Evolutionary conservation across 129 eudicot species (phyloP).

Genomic region (Gnaphalium uliginosum): DNA sequence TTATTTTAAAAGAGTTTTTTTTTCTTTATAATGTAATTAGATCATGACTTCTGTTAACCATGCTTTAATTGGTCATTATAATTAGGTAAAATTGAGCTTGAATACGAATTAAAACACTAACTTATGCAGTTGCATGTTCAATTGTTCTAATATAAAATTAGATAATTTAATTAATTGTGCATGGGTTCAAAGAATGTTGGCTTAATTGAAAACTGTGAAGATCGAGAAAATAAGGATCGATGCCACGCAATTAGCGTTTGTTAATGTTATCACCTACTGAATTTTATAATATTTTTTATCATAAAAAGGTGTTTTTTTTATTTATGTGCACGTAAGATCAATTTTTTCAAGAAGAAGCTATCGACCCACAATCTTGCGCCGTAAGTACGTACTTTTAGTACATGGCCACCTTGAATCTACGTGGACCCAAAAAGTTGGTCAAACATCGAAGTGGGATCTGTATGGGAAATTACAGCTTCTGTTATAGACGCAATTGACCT

Average conservation of each 20-base stretch:
- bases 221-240: background rate
- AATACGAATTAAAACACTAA: background rate
- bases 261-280: background rate
- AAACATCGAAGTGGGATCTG: background rate
- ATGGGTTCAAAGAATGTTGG: conserved; percentile 13
- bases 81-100: background rate
- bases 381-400: too few relatives aligned
- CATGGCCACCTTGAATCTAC: background rate
- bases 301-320: background rate
- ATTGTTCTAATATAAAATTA: background rate
- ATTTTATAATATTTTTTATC: background rate
- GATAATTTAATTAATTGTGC: background rate
- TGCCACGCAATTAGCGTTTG: conserved; percentile 14
- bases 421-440: background rate
- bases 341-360: background rate
- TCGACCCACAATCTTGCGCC: background rate
- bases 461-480: background rate
- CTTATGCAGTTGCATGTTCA: too few relatives aligned
- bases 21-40: background rate
- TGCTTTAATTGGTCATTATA: background rate
- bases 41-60: conserved; percentile 5
- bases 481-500: background rate
- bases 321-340: background rate
- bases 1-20: background rate
- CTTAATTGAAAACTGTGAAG: conserved; percentile 8